Percentiles rank a stretch among this genome's conserved stretches.
Conservation (phyloP, 116 monocot species). For the Dioscorea cayenensis region DNA sequence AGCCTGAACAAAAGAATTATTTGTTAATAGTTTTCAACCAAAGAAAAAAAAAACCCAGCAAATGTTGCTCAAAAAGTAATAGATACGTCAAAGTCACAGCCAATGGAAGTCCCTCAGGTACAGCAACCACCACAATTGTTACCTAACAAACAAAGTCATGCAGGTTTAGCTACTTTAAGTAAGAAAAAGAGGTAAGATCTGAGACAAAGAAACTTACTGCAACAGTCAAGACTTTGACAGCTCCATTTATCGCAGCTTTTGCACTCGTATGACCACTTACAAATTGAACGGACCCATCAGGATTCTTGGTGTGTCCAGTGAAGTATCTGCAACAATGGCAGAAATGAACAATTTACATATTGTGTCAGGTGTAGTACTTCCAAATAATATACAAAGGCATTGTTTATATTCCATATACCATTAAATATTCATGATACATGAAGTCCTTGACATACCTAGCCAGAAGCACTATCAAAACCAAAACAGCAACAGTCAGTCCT, state of each 20-base stretch:
- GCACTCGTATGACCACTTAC: slow-evolving; percentile 60
- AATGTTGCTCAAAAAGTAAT: background rate
- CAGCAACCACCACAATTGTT: slow-evolving; percentile 82
- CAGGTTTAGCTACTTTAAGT: slow-evolving; percentile 6
- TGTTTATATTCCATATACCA: background rate
- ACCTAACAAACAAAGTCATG: slow-evolving; percentile 24
- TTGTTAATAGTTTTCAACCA: background rate
- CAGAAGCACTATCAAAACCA: slow-evolving; percentile 74
- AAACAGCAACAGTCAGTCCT: slow-evolving; percentile 70
- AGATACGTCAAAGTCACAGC: slow-evolving; percentile 79
- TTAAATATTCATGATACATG: background rate
- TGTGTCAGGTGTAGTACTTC: background rate
- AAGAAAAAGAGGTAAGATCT: background rate
- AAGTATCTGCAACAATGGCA: slow-evolving; percentile 52
- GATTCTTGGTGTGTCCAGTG: slow-evolving; percentile 69
- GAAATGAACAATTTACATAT: background rate
- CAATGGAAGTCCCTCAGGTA: slow-evolving; percentile 80
- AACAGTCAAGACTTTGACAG: slow-evolving; percentile 76
- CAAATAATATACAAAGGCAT: background rate
- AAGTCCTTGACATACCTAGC: slow-evolving; percentile 40
- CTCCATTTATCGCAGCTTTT: slow-evolving; percentile 60
- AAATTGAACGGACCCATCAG: slow-evolving; percentile 78
- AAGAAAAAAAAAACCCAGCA: background rate
- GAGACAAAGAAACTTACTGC: slow-evolving; percentile 48
- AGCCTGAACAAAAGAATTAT: slow-evolving; percentile 33